phyloP scores from a whole-genome alignment of 106 monocot genomes.

The Acanthochlamys bracteata region DNA sequence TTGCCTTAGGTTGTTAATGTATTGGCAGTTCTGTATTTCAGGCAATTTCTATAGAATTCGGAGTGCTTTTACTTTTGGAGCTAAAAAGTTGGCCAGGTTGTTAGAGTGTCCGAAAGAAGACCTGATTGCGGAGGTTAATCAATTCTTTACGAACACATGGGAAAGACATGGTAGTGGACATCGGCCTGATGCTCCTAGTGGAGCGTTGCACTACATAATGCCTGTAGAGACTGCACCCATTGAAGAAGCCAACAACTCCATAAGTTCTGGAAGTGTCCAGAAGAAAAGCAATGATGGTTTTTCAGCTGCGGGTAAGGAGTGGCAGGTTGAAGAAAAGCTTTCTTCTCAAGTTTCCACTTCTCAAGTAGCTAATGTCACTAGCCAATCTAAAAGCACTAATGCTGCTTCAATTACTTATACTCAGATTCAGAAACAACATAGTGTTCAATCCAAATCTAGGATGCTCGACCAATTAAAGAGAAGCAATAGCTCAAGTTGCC shows the following conservation, averaged over 20 bases:
- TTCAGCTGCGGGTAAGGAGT: conserved; percentile 10
- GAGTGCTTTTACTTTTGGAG: conserved; percentile 82
- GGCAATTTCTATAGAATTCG: conserved; percentile 75
- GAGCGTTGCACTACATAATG: conserved; percentile 7
- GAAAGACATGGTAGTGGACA: conserved; percentile 53
- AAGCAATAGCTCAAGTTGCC: conserved; percentile 17
- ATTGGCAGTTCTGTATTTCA: conserved; percentile 16
- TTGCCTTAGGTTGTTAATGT: background rate
- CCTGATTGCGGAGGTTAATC: conserved; percentile 49
- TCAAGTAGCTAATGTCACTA: conserved; percentile 10
- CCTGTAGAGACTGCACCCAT: conserved; percentile 10
- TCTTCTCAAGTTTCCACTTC: conserved; percentile 13
- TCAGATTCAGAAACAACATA: conserved; percentile 23
- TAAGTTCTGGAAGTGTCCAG: conserved; percentile 7
- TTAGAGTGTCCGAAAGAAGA: conserved; percentile 57
- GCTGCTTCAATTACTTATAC: conserved; percentile 8
- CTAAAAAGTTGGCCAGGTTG: conserved; percentile 53
- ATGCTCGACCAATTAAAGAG: conserved; percentile 28
- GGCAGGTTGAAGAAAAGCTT: conserved; percentile 5
- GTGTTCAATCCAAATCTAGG: conserved; percentile 12
- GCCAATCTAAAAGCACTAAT: conserved; percentile 15
- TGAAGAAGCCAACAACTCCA: conserved; percentile 15
- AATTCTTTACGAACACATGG: conserved; percentile 81
- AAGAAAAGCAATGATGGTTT: conserved; percentile 8
- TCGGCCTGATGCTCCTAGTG: conserved; percentile 51